Base-by-base conservation (phyloP, 78 protist species). In the Dictyostelium citrinum region DNA sequence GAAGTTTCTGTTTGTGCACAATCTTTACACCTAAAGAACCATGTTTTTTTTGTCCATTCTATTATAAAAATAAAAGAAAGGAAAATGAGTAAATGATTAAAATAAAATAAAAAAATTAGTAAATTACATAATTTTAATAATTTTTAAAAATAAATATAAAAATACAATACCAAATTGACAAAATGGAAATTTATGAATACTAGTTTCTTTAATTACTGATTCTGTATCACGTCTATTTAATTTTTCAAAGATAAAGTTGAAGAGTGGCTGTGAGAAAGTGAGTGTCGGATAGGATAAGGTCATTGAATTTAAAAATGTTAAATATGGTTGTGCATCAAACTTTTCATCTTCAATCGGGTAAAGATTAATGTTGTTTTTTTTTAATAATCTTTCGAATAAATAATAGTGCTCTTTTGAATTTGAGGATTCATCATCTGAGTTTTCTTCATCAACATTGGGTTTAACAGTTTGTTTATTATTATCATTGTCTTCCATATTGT, bases 11-110 rank as follows among this genome's bases (percentile, higher is more conserved):
- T 88, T 11, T 45, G 24, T 14, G 68, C 70, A 68, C 93, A 88
- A 88, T 88, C 93, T 49, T 79, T 78, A 78, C 93, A 88, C 51
- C 93, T 78, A 79, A 88, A 88, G 43, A 88, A 88, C 68, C 80
- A 88, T 17, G 93, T 78, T 33, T 76, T 88, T 14, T 88, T 71
- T 10, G 86, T 88, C 93, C 93, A 88, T 67, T 88, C 93, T 86
- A 58, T 78, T 9, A 74, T 16, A 45, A 45, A 45, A 45, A 49
- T 8, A 49, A 14, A 49, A 49, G 14, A 49, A 49, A 49, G 14
- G 1, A 49, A 20, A 55, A 55, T n/a, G n/a, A n/a, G n/a, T n/a
- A n/a, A n/a, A n/a, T n/a, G n/a, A n/a, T n/a, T n/a, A 55, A 55
- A 20, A 20, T 5, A 14, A 5, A 55, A 51, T 20, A 31, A 24